phyloP scores from a whole-genome alignment of 2,329 filamentous ascomycete species.

The Aspergillus ochraceoroseus region DNA sequence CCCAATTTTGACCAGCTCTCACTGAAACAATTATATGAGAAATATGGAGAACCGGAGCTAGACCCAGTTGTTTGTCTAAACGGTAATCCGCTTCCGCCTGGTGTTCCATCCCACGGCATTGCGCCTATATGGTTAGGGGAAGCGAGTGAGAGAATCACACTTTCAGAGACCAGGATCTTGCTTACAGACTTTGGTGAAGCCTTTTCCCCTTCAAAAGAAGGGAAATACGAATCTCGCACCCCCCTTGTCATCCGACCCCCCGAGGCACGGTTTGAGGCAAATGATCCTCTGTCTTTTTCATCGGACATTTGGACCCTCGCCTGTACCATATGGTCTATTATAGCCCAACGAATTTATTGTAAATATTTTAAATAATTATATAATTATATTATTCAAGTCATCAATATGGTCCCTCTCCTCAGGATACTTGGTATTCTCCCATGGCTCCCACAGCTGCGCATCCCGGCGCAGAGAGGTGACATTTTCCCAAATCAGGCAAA shows the following conservation, averaged over 20 bases:
- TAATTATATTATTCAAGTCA: no score
- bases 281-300: constrained; percentile 30
- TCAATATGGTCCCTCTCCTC: constrained; percentile 9
- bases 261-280: constrained; percentile 37
- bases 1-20: constrained; percentile 20
- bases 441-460: constrained; percentile 28
- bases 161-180: constrained; percentile 27
- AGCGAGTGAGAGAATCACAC: constrained; percentile 28
- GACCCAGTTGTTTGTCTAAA: constrained; percentile 23
- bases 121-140: constrained; percentile 36
- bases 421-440: constrained; percentile 29
- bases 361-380: no score
- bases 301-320: constrained; percentile 43
- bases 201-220: constrained; percentile 28
- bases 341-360: no score
- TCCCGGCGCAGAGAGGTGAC: constrained; percentile 27
- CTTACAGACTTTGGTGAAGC: constrained; percentile 38
- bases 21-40: constrained; percentile 18
- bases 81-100: constrained; percentile 21
- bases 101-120: constrained; percentile 31
- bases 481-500: constrained; percentile 46
- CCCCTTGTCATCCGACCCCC: constrained; percentile 32
- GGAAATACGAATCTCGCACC: constrained; percentile 27
- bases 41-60: constrained; percentile 21
- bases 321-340: constrained; percentile 36